A percentile compares a stretch with the other conserved stretches of the same genome.
Conservation (phyloP, 2,329 filamentous ascomycete species). For the Pseudogymnoascus sp. region DNA sequence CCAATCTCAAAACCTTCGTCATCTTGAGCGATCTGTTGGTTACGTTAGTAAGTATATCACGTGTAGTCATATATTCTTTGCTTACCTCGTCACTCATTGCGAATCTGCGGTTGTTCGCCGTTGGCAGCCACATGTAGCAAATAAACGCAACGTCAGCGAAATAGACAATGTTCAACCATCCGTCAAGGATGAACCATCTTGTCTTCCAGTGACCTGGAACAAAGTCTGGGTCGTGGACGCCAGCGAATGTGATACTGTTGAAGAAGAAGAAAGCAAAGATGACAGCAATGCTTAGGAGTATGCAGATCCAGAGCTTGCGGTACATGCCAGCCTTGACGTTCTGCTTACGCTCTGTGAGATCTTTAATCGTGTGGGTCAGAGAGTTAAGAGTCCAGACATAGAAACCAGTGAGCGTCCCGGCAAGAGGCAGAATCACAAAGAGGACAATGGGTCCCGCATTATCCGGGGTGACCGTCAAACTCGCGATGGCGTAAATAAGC, state of each 20-base stretch:
- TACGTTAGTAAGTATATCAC: neutral
- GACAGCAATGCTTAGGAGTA: conserved; percentile 81
- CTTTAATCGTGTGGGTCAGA: conserved; percentile 88
- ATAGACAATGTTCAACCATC: conserved; percentile 95
- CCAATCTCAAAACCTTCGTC: conserved; percentile 97
- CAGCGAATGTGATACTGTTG: conserved; percentile 92
- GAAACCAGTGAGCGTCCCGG: conserved; percentile 87
- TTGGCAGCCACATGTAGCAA: conserved; percentile 93
- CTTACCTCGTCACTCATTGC: conserved; percentile 93
- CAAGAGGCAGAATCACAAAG: conserved; percentile 85
- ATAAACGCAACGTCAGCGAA: conserved; percentile 88
- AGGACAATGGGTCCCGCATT: conserved; percentile 83
- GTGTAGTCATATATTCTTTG: neutral
- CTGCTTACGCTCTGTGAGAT: conserved; percentile 90
- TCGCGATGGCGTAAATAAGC: conserved; percentile 84
- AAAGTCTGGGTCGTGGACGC: conserved; percentile 75
- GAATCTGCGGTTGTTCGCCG: conserved; percentile 91
- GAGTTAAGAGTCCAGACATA: conserved; percentile 99
- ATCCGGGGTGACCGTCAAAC: conserved; percentile 80
- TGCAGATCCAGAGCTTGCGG: conserved; percentile 97
- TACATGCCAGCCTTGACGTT: conserved; percentile 93
- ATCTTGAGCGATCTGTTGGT: conserved; percentile 75
- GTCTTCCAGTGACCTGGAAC: conserved; percentile 97
- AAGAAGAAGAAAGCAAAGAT: conserved; percentile 99
- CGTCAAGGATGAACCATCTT: conserved; percentile 93